phyloP scores from a whole-genome alignment of 495 filamentous ascomycete species.

The Aspergillus funiculosus region DNA sequence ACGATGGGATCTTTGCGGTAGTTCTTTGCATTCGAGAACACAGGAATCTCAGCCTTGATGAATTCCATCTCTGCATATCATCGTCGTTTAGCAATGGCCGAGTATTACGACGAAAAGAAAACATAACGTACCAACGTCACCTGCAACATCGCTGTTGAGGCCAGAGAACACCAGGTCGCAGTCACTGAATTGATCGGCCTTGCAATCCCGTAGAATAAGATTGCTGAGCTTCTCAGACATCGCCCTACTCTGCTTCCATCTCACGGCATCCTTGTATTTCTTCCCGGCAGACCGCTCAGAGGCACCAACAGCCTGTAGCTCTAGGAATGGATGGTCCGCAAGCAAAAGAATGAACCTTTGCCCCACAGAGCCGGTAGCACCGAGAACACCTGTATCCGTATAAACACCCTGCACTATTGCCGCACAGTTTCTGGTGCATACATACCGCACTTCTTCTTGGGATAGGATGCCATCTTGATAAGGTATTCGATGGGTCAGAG shows the following conservation, averaged over 20 bases:
- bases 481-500: background rate
- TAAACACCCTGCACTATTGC: slow-evolving; percentile 21
- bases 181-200: slow-evolving; percentile 64
- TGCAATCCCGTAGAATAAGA: slow-evolving; percentile 70
- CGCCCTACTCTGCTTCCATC: slow-evolving; percentile 75
- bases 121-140: slow-evolving; percentile 58
- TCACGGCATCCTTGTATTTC: slow-evolving; percentile 74
- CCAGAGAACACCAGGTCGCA: slow-evolving; percentile 88
- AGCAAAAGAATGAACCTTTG: slow-evolving; percentile 82
- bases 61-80: slow-evolving; percentile 62
- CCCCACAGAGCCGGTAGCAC: slow-evolving; percentile 66
- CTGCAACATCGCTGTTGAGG: slow-evolving; percentile 77
- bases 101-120: background rate
- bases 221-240: slow-evolving; percentile 63
- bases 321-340: slow-evolving; percentile 69
- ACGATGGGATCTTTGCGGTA: slow-evolving; percentile 75
- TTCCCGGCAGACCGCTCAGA: slow-evolving; percentile 74
- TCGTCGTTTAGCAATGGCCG: background rate
- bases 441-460: slow-evolving; percentile 48
- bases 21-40: slow-evolving; percentile 90
- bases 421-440: background rate
- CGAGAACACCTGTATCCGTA: slow-evolving; percentile 36
- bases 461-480: slow-evolving; percentile 33
- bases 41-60: slow-evolving; percentile 66
- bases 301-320: slow-evolving; percentile 71